These are phyloP conservation scores for Nymphaea thermarum DNA, from an alignment of 164 flowering plant genomes.

Conservation along the genomic window DNA sequence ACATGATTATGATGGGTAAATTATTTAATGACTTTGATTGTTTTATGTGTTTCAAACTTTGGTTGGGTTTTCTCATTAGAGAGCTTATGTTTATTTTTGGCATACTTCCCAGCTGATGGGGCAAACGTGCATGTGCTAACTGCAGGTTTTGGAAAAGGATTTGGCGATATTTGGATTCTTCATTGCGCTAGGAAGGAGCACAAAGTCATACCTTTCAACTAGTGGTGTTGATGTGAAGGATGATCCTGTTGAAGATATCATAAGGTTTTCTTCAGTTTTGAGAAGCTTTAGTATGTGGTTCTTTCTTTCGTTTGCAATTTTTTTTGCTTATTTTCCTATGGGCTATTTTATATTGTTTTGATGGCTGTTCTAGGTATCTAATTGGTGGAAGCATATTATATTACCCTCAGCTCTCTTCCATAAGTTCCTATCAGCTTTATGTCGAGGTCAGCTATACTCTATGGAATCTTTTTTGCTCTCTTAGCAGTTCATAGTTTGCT, in stretches of 20 bases:
- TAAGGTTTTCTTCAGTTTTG: conserved; percentile 36
- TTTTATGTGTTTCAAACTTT: too few species aligned
- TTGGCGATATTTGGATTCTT: conserved; percentile 94
- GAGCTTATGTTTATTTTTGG: too few species aligned
- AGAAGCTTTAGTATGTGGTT: background rate
- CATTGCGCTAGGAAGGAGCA: conserved; percentile 86
- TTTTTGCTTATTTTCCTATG: conserved; percentile 1
- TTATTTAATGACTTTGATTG: too few species aligned
- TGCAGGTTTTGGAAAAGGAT: conserved; percentile 90
- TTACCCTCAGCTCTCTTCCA: conserved; percentile 94
- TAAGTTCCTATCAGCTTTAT: conserved; percentile 92
- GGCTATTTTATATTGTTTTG: conserved; percentile 4
- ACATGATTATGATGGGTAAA: too few species aligned
- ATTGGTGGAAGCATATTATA: conserved; percentile 89
- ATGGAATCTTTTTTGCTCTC: background rate
- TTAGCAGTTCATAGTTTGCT: too few species aligned
- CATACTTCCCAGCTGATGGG: background rate
- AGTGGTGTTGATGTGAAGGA: conserved; percentile 58
- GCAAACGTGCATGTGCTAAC: background rate
- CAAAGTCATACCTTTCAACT: conserved; percentile 51
- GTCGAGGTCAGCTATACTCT: conserved; percentile 72
- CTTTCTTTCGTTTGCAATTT: background rate
- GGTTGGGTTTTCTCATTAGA: too few species aligned
- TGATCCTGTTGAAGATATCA: conserved; percentile 58
- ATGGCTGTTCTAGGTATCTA: conserved; percentile 44